Conservation (phyloP, 2,329 filamentous ascomycete genomes). For the Cucurbitaria berberidis region DNA sequence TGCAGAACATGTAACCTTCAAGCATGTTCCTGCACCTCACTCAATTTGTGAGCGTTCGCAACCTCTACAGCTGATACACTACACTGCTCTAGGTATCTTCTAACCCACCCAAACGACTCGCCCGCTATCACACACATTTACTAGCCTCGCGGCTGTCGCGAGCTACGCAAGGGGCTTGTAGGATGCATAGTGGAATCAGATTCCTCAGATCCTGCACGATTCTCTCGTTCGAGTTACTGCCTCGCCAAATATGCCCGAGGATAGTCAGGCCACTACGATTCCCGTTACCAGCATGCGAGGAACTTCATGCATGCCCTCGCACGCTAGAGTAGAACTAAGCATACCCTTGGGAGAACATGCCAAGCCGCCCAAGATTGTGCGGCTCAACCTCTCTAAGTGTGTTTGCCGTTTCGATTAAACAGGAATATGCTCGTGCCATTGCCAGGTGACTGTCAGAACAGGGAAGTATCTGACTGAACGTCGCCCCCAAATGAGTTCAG, state of each 20-base stretch:
- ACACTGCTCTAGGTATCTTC: background rate
- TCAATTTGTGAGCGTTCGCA: background rate
- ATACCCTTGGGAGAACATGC: background rate
- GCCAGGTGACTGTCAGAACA: too few relatives aligned
- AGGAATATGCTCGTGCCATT: too few relatives aligned
- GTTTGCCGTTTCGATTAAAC: too few relatives aligned
- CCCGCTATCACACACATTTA: background rate
- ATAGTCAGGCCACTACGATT: background rate
- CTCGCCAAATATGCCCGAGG: background rate
- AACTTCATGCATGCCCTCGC: background rate
- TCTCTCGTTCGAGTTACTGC: background rate
- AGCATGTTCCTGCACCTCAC: background rate
- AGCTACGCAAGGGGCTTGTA: background rate
- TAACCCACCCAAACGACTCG: background rate
- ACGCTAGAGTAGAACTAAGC: background rate
- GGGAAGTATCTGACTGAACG: too few relatives aligned
- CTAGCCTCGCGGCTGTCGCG: background rate
- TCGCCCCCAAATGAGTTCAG: too few relatives aligned
- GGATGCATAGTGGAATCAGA: background rate
- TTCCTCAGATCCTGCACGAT: conserved; percentile 1
- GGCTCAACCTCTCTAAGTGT: too few relatives aligned
- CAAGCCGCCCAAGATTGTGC: background rate
- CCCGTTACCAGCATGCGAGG: background rate
- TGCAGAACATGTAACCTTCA: background rate
- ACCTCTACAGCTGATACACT: background rate